phyloP scores from a whole-genome alignment of 345 rosid species.

The Raphanus sativus region DNA sequence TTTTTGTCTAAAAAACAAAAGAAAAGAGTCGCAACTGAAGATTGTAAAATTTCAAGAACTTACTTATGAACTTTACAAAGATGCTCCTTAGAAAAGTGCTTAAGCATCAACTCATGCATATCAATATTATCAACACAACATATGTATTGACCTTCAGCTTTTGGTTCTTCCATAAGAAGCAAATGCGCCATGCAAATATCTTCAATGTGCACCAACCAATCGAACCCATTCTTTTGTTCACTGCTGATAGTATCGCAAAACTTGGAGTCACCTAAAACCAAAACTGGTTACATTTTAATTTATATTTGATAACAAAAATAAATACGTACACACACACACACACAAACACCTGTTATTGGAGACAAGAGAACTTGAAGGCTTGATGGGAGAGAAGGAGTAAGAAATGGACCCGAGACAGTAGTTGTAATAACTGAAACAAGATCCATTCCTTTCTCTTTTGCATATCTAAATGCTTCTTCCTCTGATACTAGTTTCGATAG shows the following conservation, averaged over 20 bases:
- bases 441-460: constrained; percentile 54
- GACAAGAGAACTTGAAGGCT: constrained; percentile 75
- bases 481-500: constrained; percentile 70
- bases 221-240: constrained; percentile 72
- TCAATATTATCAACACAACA: constrained; percentile 53
- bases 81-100: constrained; percentile 40
- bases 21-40: neutral
- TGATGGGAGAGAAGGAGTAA: constrained; percentile 63
- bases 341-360: constrained; percentile 57
- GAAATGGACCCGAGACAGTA: constrained; percentile 75
- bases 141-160: constrained; percentile 63
- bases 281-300: neutral
- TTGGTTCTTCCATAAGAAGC: constrained; percentile 62
- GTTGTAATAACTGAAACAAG: constrained; percentile 70
- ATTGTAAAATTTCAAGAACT: constrained; percentile 3
- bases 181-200: constrained; percentile 74
- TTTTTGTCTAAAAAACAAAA: neutral
- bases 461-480: constrained; percentile 73
- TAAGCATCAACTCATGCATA: constrained; percentile 44
- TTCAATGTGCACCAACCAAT: constrained; percentile 72
- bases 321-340: neutral
- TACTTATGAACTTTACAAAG: constrained; percentile 42
- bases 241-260: constrained; percentile 62
- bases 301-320: neutral
- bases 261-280: constrained; percentile 50